Evolutionary conservation across 805 yeast genomes (phyloP).

Genomic region (Jamesozyma piceae): DNA sequence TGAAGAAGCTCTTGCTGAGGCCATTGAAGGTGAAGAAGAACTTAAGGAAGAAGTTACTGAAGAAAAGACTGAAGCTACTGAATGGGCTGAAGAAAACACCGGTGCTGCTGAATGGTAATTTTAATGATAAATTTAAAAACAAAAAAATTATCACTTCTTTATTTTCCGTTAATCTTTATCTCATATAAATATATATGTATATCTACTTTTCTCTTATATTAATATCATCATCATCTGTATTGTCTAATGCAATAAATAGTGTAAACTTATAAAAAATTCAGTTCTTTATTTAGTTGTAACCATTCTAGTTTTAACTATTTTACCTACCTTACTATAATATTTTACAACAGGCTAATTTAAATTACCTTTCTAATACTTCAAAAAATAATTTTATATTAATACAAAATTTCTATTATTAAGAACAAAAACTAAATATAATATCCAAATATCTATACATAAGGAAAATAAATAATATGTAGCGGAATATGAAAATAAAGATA

Average conservation of each 20-base stretch:
- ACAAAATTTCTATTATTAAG: too few species aligned
- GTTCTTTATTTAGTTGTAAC: background rate
- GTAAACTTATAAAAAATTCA: background rate
- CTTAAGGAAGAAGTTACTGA: conserved; percentile 58
- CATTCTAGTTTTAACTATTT: background rate
- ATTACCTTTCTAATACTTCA: too few species aligned
- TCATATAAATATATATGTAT: conserved; percentile 4
- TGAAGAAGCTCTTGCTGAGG: conserved; percentile 65
- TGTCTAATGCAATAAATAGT: conserved; percentile 5
- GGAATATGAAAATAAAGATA: too few species aligned
- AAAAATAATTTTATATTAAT: too few species aligned
- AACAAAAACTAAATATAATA: too few species aligned
- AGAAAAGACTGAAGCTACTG: conserved; percentile 55
- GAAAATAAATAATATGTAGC: too few species aligned
- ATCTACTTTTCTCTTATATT: conserved; percentile 4
- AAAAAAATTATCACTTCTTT: background rate
- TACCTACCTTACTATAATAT: too few species aligned
- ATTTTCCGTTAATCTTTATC: conserved; percentile 3
- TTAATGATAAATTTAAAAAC: conserved; percentile 32
- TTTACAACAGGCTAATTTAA: too few species aligned
- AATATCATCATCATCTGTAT: conserved; percentile 7
- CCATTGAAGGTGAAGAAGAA: conserved; percentile 56
- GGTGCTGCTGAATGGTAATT: conserved; percentile 29
- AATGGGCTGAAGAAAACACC: conserved; percentile 46
- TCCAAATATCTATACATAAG: too few species aligned